Conservation (phyloP, 768 basidiomycete species). For the Serendipita sp. region DNA sequence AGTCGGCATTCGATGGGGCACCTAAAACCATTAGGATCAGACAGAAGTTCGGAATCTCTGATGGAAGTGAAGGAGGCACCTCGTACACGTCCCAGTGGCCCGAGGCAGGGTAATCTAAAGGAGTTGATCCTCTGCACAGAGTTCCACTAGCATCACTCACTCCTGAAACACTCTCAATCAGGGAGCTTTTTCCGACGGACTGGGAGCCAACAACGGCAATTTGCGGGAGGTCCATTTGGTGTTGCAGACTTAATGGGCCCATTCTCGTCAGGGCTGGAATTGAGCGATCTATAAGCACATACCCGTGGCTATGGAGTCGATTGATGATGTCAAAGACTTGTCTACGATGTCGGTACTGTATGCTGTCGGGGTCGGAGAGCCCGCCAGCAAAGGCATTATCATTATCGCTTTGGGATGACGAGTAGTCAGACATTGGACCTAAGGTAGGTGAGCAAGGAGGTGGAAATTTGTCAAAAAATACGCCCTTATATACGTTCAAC, state of each 20-base stretch:
- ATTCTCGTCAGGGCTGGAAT: not conserved
- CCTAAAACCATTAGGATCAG: not conserved
- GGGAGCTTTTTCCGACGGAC: constrained; percentile 59
- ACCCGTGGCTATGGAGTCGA: not conserved
- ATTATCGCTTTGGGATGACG: not conserved
- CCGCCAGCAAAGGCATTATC: not conserved
- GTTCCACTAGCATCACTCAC: constrained; percentile 31
- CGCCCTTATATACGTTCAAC: too few species aligned
- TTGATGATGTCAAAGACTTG: not conserved
- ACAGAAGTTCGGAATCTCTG: not conserved
- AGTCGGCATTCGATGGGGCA: constrained; percentile 16
- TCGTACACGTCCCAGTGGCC: not conserved
- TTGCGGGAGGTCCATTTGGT: constrained; percentile 42
- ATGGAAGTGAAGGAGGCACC: constrained; percentile 15
- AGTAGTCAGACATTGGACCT: not conserved
- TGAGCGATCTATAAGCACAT: not conserved
- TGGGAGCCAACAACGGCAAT: constrained; percentile 61
- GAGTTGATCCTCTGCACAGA: not conserved
- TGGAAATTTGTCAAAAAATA: too few species aligned
- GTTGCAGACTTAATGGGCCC: not conserved
- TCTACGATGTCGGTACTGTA: not conserved
- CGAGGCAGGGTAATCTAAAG: constrained; percentile 4
- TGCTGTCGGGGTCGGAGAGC: not conserved
- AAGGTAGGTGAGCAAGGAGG: too few species aligned
- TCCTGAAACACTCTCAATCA: constrained; percentile 55